Conservation (phyloP, 306 rosid species). For the Lablab purpureus region DNA sequence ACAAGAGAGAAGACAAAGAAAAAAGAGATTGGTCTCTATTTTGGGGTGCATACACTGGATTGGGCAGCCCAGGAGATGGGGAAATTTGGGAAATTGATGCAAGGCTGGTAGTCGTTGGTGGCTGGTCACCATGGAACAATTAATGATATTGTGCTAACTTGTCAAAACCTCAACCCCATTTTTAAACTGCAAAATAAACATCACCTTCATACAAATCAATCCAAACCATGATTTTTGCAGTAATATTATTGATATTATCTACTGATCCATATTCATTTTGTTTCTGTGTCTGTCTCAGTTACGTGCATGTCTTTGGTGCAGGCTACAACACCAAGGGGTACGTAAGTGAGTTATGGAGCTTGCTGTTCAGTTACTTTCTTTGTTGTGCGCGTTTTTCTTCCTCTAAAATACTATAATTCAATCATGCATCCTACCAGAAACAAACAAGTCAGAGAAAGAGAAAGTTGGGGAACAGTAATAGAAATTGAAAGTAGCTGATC, state of each 20-base stretch:
- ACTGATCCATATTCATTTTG: background rate
- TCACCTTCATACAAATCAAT: background rate
- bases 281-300: background rate
- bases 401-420: background rate
- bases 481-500: conserved; percentile 41
- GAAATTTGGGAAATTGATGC: conserved; percentile 25
- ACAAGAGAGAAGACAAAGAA: background rate
- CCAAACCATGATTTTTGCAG: background rate
- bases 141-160: conserved; percentile 37
- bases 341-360: too few relatives aligned
- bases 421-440: background rate
- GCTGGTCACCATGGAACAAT: conserved; percentile 49
- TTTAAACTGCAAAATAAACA: background rate
- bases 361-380: too few relatives aligned
- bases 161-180: conserved; percentile 37
- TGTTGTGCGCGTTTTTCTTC: background rate
- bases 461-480: background rate
- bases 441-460: background rate
- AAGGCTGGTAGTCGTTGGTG: conserved; percentile 50
- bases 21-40: background rate
- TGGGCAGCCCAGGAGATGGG: background rate
- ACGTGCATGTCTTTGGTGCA: background rate
- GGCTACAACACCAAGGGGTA: too few relatives aligned
- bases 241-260: background rate
- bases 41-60: background rate